Percentiles rank a stretch among this genome's conserved stretches.
Evolutionary conservation across 1,284 basidiomycete genomes (phyloP).

Genomic region (Tilletia walkeri): DNA sequence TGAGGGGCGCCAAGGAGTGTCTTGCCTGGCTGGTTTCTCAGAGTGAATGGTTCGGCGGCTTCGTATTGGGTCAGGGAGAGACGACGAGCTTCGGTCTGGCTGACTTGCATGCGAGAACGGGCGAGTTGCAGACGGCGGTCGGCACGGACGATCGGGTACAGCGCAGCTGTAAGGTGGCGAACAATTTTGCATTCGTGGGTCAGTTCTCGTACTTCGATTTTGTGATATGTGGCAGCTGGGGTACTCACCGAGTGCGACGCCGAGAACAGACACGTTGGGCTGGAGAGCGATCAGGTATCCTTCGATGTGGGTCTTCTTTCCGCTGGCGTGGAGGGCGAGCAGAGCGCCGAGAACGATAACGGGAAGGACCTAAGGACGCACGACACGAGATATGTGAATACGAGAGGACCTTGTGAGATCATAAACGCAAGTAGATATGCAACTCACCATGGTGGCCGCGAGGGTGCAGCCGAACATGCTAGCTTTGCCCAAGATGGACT

Average conservation of each 20-base stretch:
- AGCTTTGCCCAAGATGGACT: neutral
- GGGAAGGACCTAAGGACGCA: neutral
- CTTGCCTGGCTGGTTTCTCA: neutral
- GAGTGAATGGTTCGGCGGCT: neutral
- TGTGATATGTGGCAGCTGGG: neutral
- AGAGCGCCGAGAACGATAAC: neutral
- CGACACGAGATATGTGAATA: neutral
- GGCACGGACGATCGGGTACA: constrained; percentile 8
- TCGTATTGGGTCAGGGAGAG: neutral
- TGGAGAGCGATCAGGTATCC: constrained; percentile 11
- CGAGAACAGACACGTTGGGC: neutral
- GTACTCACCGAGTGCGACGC: neutral
- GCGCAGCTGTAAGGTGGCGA: neutral
- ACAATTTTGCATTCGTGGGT: neutral
- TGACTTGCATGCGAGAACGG: neutral
- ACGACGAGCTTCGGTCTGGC: constrained; percentile 11
- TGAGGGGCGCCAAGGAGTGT: constrained; percentile 12
- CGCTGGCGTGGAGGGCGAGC: constrained; percentile 7
- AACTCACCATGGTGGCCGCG: neutral
- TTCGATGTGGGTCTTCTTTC: constrained; percentile 14
- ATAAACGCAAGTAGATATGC: neutral
- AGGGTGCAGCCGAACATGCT: neutral
- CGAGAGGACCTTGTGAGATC: neutral
- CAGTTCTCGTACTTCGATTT: neutral
- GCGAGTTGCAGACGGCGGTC: constrained; percentile 5